Base-by-base conservation (phyloP, 2,329 filamentous ascomycete genomes). In the Intubia oerlemansii region DNA sequence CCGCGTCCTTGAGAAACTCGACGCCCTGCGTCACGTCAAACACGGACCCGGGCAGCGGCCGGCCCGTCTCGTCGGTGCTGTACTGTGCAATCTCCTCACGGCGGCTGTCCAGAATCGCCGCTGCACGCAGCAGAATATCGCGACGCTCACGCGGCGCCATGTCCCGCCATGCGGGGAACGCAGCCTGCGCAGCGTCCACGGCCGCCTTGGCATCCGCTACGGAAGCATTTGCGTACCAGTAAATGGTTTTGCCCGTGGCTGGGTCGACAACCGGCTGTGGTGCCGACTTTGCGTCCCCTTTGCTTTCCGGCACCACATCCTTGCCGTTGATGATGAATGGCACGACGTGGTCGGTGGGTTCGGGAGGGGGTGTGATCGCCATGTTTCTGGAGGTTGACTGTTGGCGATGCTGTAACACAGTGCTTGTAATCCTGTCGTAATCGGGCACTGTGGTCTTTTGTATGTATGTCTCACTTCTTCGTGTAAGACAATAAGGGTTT, bases 91-190 rank as follows among this genome's bases (percentile, higher is more conserved):
- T 47, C 45, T 82, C 75, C 6, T 66, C 58, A 14, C 54, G 52
- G 7, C 73, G 62, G 17, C 46, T 48, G 23, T 64, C 54, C 34
- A 84, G 53, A 27, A 82, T 49, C 7, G 70, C 65, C 8, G 73
- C 70, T 0, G 75, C 71, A 44, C 66, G 69, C 33, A 75, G 52
- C 33, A 90, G 58, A 37, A 90, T 67, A 37, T 74, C 64, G 20
- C 77, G 68, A 22, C 76, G 72, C 15, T 57, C 44, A 15, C 53
- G 43, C 2, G 70, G 63, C 25, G 65, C 67, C 3, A 63, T 63
- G 37, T 62, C 63, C 24, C 62, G 58, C 80, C 80, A 91, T 33
- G 59, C 50, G 24, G 61, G 62, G 47, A 79, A 73, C 1, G 80
- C 78, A 10, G 56, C 54, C n/a, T 68, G 54, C 1, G 78, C 77